Base-by-base conservation (phyloP, 2,329 filamentous ascomycete species). In the Aureobasidium pullulans region DNA sequence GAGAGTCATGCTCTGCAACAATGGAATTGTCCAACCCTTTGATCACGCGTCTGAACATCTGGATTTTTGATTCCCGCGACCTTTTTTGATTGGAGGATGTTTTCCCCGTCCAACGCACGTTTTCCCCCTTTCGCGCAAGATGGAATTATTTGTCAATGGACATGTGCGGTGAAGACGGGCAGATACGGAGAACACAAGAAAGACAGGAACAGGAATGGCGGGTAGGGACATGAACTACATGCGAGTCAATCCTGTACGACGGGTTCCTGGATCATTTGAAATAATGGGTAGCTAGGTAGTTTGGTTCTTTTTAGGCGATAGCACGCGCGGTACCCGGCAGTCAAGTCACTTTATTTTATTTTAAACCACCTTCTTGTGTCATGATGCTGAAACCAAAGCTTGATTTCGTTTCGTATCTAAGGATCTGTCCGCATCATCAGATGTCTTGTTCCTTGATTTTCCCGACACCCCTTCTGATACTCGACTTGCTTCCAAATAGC, bases 251-350 rank as follows among this genome's bases (percentile, higher is more conserved):
- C n/a, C 16, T 42, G 29, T 57, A 32, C 15, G 32, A 57, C 52
- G 42, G 40, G 52, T 57, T 57, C 52, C 32, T 57, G 28, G 34
- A 34, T 40, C 11, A 57, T 57, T 57, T 54, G 28, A 43, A 54
- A 54, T 54, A 42, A 15, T 23, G 23, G 23, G 23, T 23, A 19
- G 8, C 9, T 23, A 44, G 15, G 10, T 40, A 6, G 37, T 15
- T 9, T 36, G 34, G 34, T 36, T 36, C 15, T 13, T 40, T 42
- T 42, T 42, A 2, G 39, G 39, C 39, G 39, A 15, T 42, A 7
- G 39, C n/a, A 16, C 2, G 16, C 11, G 16, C 8, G 43, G 43
- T 19, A 28, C 31, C 13, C 13, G 23, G 31, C 47, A n/a, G 19
- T 23, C 37, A 19, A 40, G 49, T 42, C 49, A 42, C 37, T 37